Conservation (phyloP, 495 filamentous ascomycete genomes). For the Podospora australis region DNA sequence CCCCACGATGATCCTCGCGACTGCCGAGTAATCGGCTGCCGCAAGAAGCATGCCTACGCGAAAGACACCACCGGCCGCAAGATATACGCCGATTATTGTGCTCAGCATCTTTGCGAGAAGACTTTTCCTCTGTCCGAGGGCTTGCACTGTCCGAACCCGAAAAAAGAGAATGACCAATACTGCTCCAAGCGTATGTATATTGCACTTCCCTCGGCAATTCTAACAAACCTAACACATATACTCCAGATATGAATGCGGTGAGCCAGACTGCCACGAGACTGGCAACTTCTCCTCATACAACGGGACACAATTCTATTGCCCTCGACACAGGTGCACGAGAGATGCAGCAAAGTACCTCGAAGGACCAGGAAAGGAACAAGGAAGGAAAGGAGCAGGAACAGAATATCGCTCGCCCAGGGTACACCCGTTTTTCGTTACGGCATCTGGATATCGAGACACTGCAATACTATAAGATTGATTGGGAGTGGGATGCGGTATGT, state of each 20-base stretch:
- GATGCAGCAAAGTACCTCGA: not conserved
- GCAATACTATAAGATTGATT: slow-evolving; percentile 6
- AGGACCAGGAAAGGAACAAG: not conserved
- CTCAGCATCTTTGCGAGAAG: slow-evolving; percentile 7
- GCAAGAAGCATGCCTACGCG: slow-evolving; percentile 8
- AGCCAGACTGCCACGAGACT: not conserved
- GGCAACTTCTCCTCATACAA: slow-evolving; percentile 3
- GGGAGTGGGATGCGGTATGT: not conserved
- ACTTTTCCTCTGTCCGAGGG: not conserved
- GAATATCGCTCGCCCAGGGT: slow-evolving; percentile 1
- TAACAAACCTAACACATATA: too few relatives aligned
- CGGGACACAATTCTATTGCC: slow-evolving; percentile 7
- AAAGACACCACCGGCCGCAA: not conserved
- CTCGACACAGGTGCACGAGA: slow-evolving; percentile 6
- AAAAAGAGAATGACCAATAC: not conserved
- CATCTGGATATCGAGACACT: slow-evolving; percentile 7
- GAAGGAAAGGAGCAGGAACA: slow-evolving; percentile 5
- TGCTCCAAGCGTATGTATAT: too few relatives aligned
- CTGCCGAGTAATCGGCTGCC: slow-evolving; percentile 11
- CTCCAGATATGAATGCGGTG: slow-evolving; percentile 8
- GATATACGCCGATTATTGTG: slow-evolving; percentile 10
- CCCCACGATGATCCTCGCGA: slow-evolving; percentile 6
- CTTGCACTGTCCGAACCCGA: slow-evolving; percentile 7
- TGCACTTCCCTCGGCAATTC: too few relatives aligned
- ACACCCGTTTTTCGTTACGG: slow-evolving; percentile 2